Evolutionary conservation across 805 yeast species (phyloP).

Genomic region (Torulaspora gathmanii): DNA sequence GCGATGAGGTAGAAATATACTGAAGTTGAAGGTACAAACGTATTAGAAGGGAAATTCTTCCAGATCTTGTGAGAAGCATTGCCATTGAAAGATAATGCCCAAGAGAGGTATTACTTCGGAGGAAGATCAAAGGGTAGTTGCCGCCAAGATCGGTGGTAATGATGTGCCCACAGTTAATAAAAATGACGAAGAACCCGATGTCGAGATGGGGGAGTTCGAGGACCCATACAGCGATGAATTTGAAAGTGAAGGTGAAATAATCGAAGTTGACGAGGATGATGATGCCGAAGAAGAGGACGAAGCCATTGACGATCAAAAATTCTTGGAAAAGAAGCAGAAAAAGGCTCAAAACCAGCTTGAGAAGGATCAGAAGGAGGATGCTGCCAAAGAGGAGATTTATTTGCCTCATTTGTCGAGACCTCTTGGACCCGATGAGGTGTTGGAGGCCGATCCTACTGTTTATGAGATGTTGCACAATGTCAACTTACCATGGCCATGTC

Average conservation of each 20-base stretch:
- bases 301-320: constrained; percentile 35
- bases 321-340: constrained; percentile 37
- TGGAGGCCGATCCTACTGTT: constrained; percentile 94
- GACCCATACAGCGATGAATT: constrained; percentile 87
- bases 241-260: constrained; percentile 86
- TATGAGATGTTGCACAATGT: constrained; percentile 95
- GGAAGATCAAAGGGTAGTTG: constrained; percentile 41
- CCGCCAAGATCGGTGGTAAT: constrained; percentile 36
- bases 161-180: constrained; percentile 24
- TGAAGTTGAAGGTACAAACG: background rate
- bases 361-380: constrained; percentile 37
- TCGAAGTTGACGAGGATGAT: constrained; percentile 67
- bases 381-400: constrained; percentile 49
- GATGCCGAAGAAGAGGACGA: constrained; percentile 42
- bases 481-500: constrained; percentile 94
- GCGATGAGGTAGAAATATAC: constrained; percentile 19
- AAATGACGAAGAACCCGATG: constrained; percentile 41
- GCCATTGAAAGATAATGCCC: constrained; percentile 39
- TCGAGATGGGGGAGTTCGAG: constrained; percentile 79
- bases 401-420: constrained; percentile 87
- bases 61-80: background rate
- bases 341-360: constrained; percentile 38
- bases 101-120: constrained; percentile 43
- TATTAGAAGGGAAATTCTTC: background rate
- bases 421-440: constrained; percentile 89